A percentile compares a stretch with the other conserved stretches of the same genome.
These are phyloP conservation scores for Ogataea dorogensis DNA, from an alignment of 805 yeast species.

Conservation along the genomic window DNA sequence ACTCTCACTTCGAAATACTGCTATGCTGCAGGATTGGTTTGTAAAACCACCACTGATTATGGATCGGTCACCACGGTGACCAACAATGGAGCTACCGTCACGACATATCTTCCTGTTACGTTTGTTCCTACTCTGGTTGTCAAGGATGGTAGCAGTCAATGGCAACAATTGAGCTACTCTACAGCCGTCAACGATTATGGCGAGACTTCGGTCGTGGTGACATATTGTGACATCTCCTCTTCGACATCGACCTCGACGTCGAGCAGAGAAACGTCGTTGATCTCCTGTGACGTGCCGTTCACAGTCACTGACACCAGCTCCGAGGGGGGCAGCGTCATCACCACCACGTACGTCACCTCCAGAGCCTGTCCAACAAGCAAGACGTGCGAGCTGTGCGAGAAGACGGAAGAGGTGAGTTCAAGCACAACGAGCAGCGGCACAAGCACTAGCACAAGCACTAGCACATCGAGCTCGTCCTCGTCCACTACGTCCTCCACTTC, in stretches of 20 bases:
- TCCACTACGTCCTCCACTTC: slow-evolving; percentile 2
- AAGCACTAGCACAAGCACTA: slow-evolving; percentile 3
- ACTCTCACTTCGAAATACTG: slow-evolving; percentile 17
- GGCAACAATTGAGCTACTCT: slow-evolving; percentile 23
- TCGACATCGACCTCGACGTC: slow-evolving; percentile 13
- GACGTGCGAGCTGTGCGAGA: slow-evolving; percentile 6
- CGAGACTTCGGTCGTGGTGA: slow-evolving; percentile 17
- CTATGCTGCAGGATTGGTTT: slow-evolving; percentile 20
- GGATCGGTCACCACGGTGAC: slow-evolving; percentile 16
- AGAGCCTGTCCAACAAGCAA: slow-evolving; percentile 10
- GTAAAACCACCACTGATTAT: slow-evolving; percentile 20
- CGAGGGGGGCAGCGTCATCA: too few relatives aligned
- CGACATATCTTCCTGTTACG: slow-evolving; percentile 14
- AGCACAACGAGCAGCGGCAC: slow-evolving; percentile 1
- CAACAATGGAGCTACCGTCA: slow-evolving; percentile 8
- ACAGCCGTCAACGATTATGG: slow-evolving; percentile 22
- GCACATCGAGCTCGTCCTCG: slow-evolving; percentile 1
- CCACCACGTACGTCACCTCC: slow-evolving; percentile 8
- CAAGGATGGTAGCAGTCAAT: slow-evolving; percentile 16
- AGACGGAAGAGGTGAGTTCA: background rate
- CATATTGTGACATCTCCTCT: slow-evolving; percentile 27
- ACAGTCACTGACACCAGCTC: slow-evolving; percentile 14
- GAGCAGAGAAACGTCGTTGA: slow-evolving; percentile 13
- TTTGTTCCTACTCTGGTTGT: slow-evolving; percentile 23
- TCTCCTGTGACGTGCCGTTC: slow-evolving; percentile 22